Conservation (phyloP, 352 stramenopile genomes). For the Pythium dissotocum region DNA sequence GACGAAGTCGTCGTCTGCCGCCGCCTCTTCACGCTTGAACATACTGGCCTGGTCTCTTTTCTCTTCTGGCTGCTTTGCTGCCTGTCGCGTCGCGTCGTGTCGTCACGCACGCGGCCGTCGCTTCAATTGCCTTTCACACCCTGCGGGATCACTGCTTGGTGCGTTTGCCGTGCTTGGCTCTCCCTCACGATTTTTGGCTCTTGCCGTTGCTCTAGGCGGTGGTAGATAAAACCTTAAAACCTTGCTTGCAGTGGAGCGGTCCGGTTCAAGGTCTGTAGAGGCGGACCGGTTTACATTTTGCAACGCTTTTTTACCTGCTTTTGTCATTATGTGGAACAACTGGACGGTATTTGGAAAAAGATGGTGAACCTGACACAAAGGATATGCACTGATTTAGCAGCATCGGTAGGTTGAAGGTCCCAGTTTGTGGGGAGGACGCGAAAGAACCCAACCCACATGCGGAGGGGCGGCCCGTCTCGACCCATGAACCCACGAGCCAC, state of each 20-base stretch:
- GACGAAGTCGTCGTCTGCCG: slow-evolving; percentile 65
- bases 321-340: neutral
- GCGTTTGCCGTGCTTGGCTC: slow-evolving; percentile 4
- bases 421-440: neutral
- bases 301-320: neutral
- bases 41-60: slow-evolving; percentile 4
- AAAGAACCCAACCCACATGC: slow-evolving; percentile 2
- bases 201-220: neutral
- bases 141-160: neutral
- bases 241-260: neutral
- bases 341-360: neutral
- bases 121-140: neutral
- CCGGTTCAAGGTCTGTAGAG: neutral
- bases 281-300: neutral
- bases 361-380: neutral
- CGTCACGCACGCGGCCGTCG: slow-evolving; percentile 2
- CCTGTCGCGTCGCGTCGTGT: neutral
- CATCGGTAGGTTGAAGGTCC: neutral
- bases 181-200: slow-evolving; percentile 2
- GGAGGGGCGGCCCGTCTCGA: neutral
- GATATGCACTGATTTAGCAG: neutral
- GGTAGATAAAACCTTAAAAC: slow-evolving; percentile 3
- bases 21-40: slow-evolving; percentile 40
- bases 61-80: neutral
- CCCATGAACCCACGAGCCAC: neutral